Evolutionary conservation across 257 asterid genomes (phyloP), one percentile per base, ranked within the genome.

Genomic region (Agastache rugosa): DNA sequence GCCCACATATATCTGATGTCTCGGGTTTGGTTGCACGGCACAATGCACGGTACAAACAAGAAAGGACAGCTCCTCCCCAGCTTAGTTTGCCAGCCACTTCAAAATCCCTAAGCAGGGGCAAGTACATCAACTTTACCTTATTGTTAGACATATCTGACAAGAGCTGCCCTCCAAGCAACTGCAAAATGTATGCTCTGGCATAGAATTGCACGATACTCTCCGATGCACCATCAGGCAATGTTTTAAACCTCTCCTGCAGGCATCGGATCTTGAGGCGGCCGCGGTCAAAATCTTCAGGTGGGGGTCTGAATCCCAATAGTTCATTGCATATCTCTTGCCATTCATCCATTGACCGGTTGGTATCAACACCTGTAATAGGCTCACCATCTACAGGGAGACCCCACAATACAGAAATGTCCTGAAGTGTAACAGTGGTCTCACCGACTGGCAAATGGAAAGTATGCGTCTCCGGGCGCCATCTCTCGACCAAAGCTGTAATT

Each of bases 391-490:
- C 90, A 10, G 89, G 96, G 20, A 91, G 90, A 69, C 93, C 97
- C 91, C 92, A 91, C 79, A 89, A 71, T 27, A 91, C 79, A 55
- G 93, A 81, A 27, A 89, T 89, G 78, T 91, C 96, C 77, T 87
- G 96, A 25, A 87, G 79, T 37, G 92, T 89, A 54, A 87, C 89
- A 63, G 96, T 89, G 47, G 96, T 77, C 84, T 91, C 96, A 23
- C 92, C 97, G 61, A 85, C 90, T 34, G 93, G 90, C 55, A 91
- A 80, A 82, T 89, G 97, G 79, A 91, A 91, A 11, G 96, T 89
- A 71, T 91, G 97, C 3, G 97, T 91, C 81, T 90, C 92, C 41
- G 92, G 96, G 12, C 92, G 88, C 96, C 94, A 90, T 62, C 96
- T 85, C 80, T 90, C 93, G 12, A 91, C 96, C 79, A 91, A 81